phyloP scores from a whole-genome alignment of 257 asterid genomes.

The Sherardia arvensis region DNA sequence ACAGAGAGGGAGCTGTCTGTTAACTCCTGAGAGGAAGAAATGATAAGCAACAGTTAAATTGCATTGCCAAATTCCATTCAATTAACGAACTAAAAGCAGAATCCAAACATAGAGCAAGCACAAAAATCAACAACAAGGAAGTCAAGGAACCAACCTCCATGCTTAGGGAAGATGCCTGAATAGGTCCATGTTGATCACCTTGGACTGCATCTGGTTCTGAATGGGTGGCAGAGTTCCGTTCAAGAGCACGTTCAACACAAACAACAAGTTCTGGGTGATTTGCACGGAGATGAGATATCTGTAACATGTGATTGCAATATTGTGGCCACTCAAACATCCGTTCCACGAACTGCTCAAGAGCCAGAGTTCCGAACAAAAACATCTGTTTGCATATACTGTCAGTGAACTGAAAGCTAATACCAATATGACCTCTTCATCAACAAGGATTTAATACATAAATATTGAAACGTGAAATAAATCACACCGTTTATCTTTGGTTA shows the following conservation, averaged over 20 bases:
- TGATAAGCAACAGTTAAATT: no score
- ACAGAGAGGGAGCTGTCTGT: background rate
- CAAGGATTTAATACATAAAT: background rate
- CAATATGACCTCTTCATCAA: background rate
- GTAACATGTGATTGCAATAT: constrained; percentile 90
- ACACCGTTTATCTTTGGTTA: background rate
- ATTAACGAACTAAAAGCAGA: background rate
- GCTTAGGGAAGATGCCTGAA: constrained; percentile 36
- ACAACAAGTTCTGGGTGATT: constrained; percentile 60
- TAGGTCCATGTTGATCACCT: constrained; percentile 46
- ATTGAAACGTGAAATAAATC: background rate
- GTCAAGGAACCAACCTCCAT: constrained; percentile 51
- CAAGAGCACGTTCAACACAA: constrained; percentile 65
- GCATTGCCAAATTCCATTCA: background rate
- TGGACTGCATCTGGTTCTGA: constrained; percentile 52
- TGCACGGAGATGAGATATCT: constrained; percentile 88
- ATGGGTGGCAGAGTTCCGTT: constrained; percentile 54
- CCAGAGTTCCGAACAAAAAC: constrained; percentile 86
- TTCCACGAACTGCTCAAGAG: constrained; percentile 87
- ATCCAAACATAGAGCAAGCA: background rate
- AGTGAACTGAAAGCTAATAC: constrained; percentile 14
- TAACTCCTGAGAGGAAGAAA: background rate
- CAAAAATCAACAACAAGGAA: background rate
- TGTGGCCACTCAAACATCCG: constrained; percentile 98
- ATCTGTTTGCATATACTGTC: constrained; percentile 42